Evolutionary conservation across 1,139 yeast species (phyloP).

Genomic region (Groenewaldozyma auringiensis): DNA sequence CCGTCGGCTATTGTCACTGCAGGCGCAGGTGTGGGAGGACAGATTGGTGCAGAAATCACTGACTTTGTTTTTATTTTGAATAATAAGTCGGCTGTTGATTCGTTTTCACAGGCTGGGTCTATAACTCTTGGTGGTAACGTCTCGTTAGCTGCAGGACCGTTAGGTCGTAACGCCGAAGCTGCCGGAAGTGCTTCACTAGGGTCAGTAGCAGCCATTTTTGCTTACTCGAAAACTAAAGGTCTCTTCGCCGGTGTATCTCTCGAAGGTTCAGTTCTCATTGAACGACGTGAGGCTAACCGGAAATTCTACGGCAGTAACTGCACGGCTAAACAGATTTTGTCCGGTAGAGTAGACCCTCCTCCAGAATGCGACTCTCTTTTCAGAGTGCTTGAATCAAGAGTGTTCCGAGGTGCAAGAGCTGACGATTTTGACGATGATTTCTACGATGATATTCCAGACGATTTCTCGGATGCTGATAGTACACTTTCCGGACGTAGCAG

Average conservation of each 20-base stretch:
- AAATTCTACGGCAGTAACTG: conserved; percentile 85
- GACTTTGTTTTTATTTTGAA: conserved; percentile 93
- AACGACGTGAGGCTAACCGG: conserved; percentile 93
- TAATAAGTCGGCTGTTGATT: conserved; percentile 78
- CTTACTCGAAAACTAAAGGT: conserved; percentile 95
- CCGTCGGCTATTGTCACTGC: conserved; percentile 95
- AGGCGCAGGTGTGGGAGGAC: conserved; percentile 99
- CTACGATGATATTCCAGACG: conserved; percentile 65
- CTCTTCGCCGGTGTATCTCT: conserved; percentile 94
- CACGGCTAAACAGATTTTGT: conserved; percentile 73
- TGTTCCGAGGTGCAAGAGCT: conserved; percentile 54
- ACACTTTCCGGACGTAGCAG: conserved; percentile 14
- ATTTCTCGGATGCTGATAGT: conserved; percentile 25
- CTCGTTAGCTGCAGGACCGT: conserved; percentile 96
- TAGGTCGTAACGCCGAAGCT: conserved; percentile 97
- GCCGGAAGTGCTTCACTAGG: conserved; percentile 91
- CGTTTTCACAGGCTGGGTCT: conserved; percentile 92
- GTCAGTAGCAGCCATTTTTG: conserved; percentile 82
- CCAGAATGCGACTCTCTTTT: conserved; percentile 87
- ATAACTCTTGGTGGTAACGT: conserved; percentile 92
- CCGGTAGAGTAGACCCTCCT: conserved; percentile 86
- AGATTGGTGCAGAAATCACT: conserved; percentile 91
- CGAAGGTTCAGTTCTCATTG: conserved; percentile 92
- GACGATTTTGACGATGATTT: conserved; percentile 56
- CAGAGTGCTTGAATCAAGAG: conserved; percentile 79